Evolutionary conservation across 2,329 filamentous ascomycete species (phyloP).

Genomic region (Fusarium napiforme): DNA sequence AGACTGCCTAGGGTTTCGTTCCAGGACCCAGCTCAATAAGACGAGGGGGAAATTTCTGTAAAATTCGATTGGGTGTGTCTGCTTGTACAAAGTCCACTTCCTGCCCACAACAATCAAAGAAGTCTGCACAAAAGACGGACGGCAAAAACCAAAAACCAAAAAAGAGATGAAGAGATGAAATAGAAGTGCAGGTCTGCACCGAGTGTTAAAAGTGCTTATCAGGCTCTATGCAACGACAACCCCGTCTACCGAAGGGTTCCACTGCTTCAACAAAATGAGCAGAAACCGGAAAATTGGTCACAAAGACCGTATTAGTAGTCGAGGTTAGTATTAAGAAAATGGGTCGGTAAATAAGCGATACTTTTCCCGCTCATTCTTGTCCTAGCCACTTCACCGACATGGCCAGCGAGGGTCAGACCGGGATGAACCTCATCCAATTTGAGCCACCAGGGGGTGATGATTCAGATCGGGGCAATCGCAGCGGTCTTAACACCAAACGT

Average conservation of each 20-base stretch:
- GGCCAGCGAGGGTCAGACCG: constrained; percentile 4
- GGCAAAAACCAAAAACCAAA: neutral
- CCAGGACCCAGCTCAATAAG: constrained; percentile 32
- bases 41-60: constrained; percentile 29
- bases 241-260: neutral
- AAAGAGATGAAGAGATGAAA: constrained; percentile 13
- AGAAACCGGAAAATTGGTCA: neutral
- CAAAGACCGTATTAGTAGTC: constrained; percentile 23
- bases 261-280: constrained; percentile 9
- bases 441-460: constrained; percentile 2
- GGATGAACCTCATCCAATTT: constrained; percentile 2
- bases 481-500: constrained; percentile 14
- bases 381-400: constrained; percentile 22
- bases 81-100: constrained; percentile 44
- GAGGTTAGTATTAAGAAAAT: constrained; percentile 19
- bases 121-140: constrained; percentile 11
- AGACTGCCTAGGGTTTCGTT: constrained; percentile 38
- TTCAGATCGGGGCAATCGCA: constrained; percentile 7
- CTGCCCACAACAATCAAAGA: constrained; percentile 42
- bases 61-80: constrained; percentile 47
- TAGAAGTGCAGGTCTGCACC: constrained; percentile 9
- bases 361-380: constrained; percentile 30
- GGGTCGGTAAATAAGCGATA: constrained; percentile 6
- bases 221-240: constrained; percentile 12
- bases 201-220: constrained; percentile 10